phyloP scores from a whole-genome alignment of 257 asterid species.

The Anisodus acutangulus region DNA sequence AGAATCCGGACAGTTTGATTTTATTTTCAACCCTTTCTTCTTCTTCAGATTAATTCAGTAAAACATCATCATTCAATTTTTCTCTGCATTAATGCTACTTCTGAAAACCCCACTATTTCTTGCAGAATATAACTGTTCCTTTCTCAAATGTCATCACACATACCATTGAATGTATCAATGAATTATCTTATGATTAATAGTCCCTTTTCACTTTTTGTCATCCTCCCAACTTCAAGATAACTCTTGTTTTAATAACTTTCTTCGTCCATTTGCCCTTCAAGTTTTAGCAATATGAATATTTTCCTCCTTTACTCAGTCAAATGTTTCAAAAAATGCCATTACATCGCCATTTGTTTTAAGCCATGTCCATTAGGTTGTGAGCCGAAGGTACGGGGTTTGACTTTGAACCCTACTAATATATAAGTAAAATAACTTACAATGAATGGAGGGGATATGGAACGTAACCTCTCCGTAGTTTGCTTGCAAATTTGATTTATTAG shows the following conservation, averaged over 20 bases:
- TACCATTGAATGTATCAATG: conserved; percentile 5
- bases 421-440: too few species aligned
- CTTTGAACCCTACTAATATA: too few species aligned
- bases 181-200: not conserved
- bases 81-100: not conserved
- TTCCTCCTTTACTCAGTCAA: not conserved
- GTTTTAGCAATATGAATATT: not conserved
- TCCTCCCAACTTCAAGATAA: conserved; percentile 3
- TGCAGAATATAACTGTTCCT: conserved; percentile 2
- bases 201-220: not conserved
- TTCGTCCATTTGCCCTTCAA: not conserved
- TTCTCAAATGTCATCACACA: not conserved
- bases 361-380: too few species aligned
- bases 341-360: too few species aligned
- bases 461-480: not conserved
- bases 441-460: too few species aligned
- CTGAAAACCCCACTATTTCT: not conserved
- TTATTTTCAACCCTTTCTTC: not conserved
- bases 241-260: conserved; percentile 19
- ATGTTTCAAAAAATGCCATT: too few species aligned
- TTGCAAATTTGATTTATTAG: not conserved
- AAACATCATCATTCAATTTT: conserved; percentile 27
- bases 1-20: conserved; percentile 32
- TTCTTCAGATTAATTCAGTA: conserved; percentile 21
- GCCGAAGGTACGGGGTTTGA: too few species aligned